These are phyloP conservation scores for Niebla homalea DNA, from an alignment of 495 filamentous ascomycete genomes.

Conservation along the genomic window DNA sequence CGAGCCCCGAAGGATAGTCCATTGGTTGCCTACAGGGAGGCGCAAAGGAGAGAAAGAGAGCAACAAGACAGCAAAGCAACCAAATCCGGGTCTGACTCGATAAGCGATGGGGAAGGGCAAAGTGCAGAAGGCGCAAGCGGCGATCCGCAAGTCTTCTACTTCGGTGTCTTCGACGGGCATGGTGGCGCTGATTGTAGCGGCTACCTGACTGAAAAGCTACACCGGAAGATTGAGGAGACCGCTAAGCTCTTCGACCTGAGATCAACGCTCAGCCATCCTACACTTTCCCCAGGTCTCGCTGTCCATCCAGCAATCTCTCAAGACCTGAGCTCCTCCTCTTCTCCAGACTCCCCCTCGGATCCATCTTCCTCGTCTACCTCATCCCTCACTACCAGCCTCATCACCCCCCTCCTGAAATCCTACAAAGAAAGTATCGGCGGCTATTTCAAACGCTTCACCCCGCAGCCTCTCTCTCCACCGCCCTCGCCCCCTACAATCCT, in stretches of 20 bases:
- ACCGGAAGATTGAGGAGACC: constrained; percentile 76
- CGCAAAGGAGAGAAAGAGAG: constrained; percentile 10
- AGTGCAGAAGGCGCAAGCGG: constrained; percentile 62
- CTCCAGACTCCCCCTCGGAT: background rate
- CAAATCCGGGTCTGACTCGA: background rate
- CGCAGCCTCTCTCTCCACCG: constrained; percentile 41
- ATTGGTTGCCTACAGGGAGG: constrained; percentile 19
- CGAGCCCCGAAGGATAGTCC: constrained; percentile 28
- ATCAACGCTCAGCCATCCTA: constrained; percentile 42
- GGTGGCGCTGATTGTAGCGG: constrained; percentile 80
- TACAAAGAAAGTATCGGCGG: constrained; percentile 83
- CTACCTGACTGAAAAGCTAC: constrained; percentile 71
- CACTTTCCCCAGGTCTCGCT: background rate
- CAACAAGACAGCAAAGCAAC: constrained; percentile 7
- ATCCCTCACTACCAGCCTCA: constrained; percentile 26
- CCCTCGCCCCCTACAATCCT: constrained; percentile 30
- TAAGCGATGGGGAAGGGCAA: constrained; percentile 35
- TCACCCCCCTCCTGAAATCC: constrained; percentile 52
- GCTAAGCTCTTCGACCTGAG: constrained; percentile 57
- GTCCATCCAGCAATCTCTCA: constrained; percentile 1
- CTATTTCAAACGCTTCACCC: constrained; percentile 83
- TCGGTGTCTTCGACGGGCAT: constrained; percentile 92
- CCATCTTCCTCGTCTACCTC: constrained; percentile 27
- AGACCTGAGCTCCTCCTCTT: background rate
- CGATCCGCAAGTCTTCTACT: constrained; percentile 94